A percentile compares a stretch with the other conserved stretches of the same genome.
Evolutionary conservation across 1,284 basidiomycete genomes (phyloP).

Genomic region (Cryptococcus floricola): DNA sequence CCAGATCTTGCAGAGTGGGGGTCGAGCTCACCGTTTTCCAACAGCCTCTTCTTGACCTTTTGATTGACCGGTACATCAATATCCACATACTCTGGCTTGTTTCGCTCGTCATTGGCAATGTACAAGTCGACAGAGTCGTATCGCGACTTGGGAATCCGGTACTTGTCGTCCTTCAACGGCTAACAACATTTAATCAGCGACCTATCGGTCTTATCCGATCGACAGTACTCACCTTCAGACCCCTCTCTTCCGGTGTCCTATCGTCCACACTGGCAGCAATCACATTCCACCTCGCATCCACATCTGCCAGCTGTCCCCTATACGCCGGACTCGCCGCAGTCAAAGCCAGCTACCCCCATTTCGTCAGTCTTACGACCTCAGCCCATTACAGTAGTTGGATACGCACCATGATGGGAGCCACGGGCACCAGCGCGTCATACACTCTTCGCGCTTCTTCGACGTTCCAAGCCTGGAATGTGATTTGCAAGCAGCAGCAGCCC

Average conservation of each 20-base stretch:
- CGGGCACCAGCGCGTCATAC: slow-evolving; percentile 90
- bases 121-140: slow-evolving; percentile 96
- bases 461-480: slow-evolving; percentile 96
- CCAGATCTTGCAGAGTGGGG: neutral
- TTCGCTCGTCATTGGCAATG: slow-evolving; percentile 79
- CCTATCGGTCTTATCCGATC: neutral
- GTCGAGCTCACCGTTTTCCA: slow-evolving; percentile 63
- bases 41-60: slow-evolving; percentile 65
- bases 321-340: slow-evolving; percentile 92
- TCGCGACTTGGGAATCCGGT: slow-evolving; percentile 86
- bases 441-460: slow-evolving; percentile 84
- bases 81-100: slow-evolving; percentile 92
- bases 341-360: slow-evolving; percentile 67
- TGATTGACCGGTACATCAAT: slow-evolving; percentile 75
- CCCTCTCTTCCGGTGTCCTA: slow-evolving; percentile 89
- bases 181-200: slow-evolving; percentile 36
- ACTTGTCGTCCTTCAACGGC: slow-evolving; percentile 71
- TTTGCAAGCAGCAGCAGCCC: slow-evolving; percentile 96
- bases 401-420: slow-evolving; percentile 87
- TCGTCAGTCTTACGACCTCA: neutral
- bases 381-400: neutral
- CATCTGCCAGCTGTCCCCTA: slow-evolving; percentile 90
- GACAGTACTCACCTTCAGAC: slow-evolving; percentile 61
- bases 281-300: slow-evolving; percentile 98
- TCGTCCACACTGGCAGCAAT: slow-evolving; percentile 97